phyloP scores from a whole-genome alignment of 2,329 filamentous ascomycete species.

The Mycosphaerella arachidis region DNA sequence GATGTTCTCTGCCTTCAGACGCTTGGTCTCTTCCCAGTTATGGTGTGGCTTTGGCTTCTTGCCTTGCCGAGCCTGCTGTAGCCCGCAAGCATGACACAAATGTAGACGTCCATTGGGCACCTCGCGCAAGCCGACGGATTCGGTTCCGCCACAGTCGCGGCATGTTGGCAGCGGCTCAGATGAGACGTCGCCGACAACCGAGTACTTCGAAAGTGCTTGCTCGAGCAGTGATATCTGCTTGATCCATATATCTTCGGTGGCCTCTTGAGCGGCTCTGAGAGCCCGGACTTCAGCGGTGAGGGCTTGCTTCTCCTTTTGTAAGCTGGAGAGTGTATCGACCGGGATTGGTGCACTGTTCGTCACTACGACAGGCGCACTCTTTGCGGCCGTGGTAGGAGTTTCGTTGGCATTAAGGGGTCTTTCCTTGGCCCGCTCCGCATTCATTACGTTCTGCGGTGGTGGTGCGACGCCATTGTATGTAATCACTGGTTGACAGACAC shows the following conservation, averaged over 20 bases:
- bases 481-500: neutral
- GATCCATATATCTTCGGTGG: neutral
- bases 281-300: neutral
- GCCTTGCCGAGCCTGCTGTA: neutral
- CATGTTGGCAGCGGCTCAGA: neutral
- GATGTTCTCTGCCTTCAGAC: neutral
- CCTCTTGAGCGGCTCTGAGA: neutral
- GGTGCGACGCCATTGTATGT: neutral
- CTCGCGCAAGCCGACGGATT: neutral
- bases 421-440: neutral
- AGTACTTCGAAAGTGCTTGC: neutral
- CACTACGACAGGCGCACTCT: neutral
- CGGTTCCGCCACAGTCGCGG: neutral
- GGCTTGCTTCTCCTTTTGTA: neutral
- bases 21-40: neutral
- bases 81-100: neutral
- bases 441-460: neutral
- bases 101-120: neutral
- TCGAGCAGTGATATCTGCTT: neutral
- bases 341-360: neutral
- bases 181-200: neutral
- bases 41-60: neutral
- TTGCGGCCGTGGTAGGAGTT: neutral
- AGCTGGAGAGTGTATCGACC: neutral
- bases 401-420: neutral